Conservation (phyloP, 257 asterid species). For the Thymus quinquecostatus region DNA sequence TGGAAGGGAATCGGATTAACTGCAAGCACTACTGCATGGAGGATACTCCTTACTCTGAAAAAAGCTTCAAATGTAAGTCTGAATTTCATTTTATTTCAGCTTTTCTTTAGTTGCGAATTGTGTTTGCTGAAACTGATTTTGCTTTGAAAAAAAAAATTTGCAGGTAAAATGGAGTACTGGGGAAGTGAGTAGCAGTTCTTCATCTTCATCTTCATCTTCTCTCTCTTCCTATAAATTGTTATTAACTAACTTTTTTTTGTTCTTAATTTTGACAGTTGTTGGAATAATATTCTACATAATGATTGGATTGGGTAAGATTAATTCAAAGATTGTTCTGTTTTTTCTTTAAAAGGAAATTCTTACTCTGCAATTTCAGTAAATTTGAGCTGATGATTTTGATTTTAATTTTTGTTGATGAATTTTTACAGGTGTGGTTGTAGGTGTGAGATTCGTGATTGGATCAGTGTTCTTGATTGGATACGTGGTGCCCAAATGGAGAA, state of each 20-base stretch:
- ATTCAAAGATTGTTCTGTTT: conserved; percentile 3
- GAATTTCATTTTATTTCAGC: neutral
- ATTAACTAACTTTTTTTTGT: conserved; percentile 16
- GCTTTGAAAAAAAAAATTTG: conserved; percentile 21
- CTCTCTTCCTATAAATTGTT: conserved; percentile 4
- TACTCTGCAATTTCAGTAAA: too few relatives aligned
- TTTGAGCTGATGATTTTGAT: too few relatives aligned
- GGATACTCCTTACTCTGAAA: conserved; percentile 34
- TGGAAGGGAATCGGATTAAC: conserved; percentile 38
- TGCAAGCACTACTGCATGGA: conserved; percentile 46
- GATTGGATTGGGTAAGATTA: conserved; percentile 39
- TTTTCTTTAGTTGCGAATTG: too few relatives aligned
- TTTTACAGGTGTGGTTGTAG: conserved; percentile 31
- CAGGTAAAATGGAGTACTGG: conserved; percentile 49
- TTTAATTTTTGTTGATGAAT: neutral
- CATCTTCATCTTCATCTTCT: neutral
- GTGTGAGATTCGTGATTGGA: conserved; percentile 40
- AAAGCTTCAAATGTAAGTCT: conserved; percentile 42
- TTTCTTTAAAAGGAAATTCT: neutral
- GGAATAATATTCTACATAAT: neutral
- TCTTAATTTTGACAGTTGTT: conserved; percentile 33
- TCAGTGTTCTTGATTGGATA: conserved; percentile 36
- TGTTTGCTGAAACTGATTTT: conserved; percentile 31
- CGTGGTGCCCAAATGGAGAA: conserved; percentile 44
- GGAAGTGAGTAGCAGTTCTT: conserved; percentile 38